Base-by-base conservation (phyloP, 1,284 basidiomycete species). In the Microbotryum saponariae region DNA sequence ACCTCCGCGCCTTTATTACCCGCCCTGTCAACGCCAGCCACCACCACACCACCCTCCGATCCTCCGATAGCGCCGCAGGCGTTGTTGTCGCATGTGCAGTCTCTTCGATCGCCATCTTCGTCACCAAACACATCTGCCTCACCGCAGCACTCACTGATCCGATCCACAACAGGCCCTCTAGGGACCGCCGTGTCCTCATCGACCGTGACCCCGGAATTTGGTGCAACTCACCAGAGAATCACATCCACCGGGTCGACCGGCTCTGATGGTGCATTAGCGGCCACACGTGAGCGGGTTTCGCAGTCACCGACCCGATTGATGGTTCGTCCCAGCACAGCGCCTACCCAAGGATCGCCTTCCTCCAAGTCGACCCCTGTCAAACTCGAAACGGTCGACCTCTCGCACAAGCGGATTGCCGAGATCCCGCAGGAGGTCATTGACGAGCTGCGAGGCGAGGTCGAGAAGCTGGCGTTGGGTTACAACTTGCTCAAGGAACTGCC, bases 391-490 rank as follows among this genome's bases (percentile, higher is more conserved):
- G 79, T 96, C 59, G 85, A 90, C 73, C 80, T 96, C 59, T 84
- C 87, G 59, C 85, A 89, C 74, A 83, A 85, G 74, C 81, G 81
- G 48, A 78, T 96, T 46, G 83, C 84, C 5, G 84, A 89, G 62
- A 82, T 96, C 37, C 84, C 83, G 21, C 82, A 84, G 66, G 81
- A 82, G 48, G 87, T 86, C 37, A 86, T 85, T 10, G 82, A 87
- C 65, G 83, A 87, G 72, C 82, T 96, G 12, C 85, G 82, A 54
- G 80, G 82, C 63, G 75, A 79, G 31, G 82, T 93, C 46, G 82
- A 87, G 75, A 82, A 91, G 89, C 88, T 98, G 61, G 87, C 96
- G 3, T 79, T 98, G 27, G 86, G 87, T 23, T 84, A 89, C 75
- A 98, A 98, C 74, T 82, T 83, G 51, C 80, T 98, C 47, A 80